Conservation (phyloP, 2,329 filamentous ascomycete genomes). For the Colletotrichum siamense region DNA sequence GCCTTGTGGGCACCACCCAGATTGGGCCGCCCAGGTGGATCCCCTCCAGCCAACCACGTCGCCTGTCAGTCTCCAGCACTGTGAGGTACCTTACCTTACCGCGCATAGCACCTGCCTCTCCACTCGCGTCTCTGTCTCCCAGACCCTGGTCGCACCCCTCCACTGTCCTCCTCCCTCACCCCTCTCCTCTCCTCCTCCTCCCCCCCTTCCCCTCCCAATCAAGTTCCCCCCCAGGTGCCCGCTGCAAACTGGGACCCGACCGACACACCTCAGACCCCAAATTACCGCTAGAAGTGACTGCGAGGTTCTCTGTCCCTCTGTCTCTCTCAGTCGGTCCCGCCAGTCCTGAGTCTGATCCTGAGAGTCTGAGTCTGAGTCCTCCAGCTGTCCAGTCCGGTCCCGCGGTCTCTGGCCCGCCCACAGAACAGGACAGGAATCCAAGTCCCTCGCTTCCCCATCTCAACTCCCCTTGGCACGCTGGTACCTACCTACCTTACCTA, state of each 20-base stretch:
- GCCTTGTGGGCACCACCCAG: constrained; percentile 24
- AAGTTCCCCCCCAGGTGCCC: background rate
- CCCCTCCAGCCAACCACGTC: background rate
- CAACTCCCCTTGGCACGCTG: constrained; percentile 6
- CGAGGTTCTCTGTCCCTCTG: background rate
- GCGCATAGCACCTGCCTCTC: background rate
- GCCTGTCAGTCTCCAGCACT: background rate
- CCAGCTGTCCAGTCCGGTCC: background rate
- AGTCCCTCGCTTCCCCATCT: constrained; percentile 18
- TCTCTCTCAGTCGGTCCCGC: background rate
- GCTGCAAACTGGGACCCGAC: background rate
- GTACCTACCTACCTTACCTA: background rate
- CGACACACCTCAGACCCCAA: background rate
- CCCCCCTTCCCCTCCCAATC: background rate
- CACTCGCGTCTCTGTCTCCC: background rate
- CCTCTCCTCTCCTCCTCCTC: background rate
- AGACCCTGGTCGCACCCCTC: background rate
- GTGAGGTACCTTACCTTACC: background rate
- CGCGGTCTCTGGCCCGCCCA: background rate
- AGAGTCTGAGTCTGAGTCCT: background rate
- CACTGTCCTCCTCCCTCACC: background rate
- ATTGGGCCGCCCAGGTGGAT: constrained; percentile 8
- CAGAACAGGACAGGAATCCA: background rate
- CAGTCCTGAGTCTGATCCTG: background rate
- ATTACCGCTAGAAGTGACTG: background rate